These are phyloP conservation scores for Pachyrhizus erosus DNA, from an alignment of 306 rosid species.

Conservation along the genomic window DNA sequence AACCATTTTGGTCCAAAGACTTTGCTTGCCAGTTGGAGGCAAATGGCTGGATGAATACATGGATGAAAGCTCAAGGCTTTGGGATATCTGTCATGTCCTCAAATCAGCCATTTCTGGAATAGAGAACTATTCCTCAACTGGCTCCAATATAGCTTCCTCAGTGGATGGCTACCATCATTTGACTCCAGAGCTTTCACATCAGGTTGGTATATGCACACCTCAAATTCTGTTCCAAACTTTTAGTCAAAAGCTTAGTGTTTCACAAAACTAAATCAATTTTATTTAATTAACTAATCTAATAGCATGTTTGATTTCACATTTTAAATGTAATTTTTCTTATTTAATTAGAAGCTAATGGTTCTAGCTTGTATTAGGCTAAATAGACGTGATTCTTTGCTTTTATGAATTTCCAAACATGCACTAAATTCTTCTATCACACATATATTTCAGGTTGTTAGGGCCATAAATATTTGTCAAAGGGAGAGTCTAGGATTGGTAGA, in stretches of 20 bases:
- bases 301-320: background rate
- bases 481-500: constrained; percentile 61
- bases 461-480: constrained; percentile 59
- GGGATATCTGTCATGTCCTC: constrained; percentile 71
- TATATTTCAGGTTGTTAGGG: constrained; percentile 52
- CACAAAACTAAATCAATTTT: background rate
- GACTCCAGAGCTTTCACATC: constrained; percentile 55
- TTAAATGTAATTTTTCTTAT: background rate
- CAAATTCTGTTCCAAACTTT: constrained; percentile 11
- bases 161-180: constrained; percentile 53
- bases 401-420: background rate
- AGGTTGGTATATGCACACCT: constrained; percentile 51
- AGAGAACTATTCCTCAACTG: constrained; percentile 53
- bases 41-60: constrained; percentile 84
- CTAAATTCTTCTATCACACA: background rate
- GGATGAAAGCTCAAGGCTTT: constrained; percentile 81
- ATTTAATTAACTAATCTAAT: background rate
- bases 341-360: background rate
- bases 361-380: background rate
- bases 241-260: background rate
- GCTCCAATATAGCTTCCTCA: constrained; percentile 49
- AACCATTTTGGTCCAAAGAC: constrained; percentile 67
- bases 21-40: constrained; percentile 70
- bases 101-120: constrained; percentile 64
- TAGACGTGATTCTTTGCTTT: background rate